Conservation (phyloP, 2,329 filamentous ascomycete species). For the Diaporthe sp. region DNA sequence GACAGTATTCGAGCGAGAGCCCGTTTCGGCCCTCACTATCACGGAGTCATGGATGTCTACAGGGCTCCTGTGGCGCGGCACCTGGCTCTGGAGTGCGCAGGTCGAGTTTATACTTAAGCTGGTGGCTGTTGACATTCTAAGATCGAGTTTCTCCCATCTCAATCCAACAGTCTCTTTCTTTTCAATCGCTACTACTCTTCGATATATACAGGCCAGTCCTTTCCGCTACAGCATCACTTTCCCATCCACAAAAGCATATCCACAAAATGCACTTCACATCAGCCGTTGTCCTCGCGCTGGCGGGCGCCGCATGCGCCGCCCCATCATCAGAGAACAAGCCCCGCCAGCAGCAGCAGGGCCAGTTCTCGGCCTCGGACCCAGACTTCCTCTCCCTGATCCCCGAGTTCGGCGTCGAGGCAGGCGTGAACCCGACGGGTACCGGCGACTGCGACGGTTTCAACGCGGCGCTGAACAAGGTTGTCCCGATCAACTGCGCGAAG, state of each 20-base stretch:
- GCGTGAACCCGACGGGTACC: constrained; percentile 15
- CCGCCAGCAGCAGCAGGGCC: constrained; percentile 16
- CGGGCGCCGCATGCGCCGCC: constrained; percentile 7
- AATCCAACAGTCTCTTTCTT: constrained; percentile 13
- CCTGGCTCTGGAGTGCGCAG: not conserved
- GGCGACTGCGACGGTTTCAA: constrained; percentile 22
- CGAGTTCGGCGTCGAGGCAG: constrained; percentile 8
- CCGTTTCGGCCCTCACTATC: constrained; percentile 13
- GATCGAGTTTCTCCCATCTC: not conserved
- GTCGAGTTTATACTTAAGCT: constrained; percentile 11
- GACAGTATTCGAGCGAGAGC: constrained; percentile 1
- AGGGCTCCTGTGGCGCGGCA: not conserved
- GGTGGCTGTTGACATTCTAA: not conserved
- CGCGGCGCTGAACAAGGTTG: constrained; percentile 13
- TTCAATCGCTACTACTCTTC: constrained; percentile 12
- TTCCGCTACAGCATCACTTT: not conserved
- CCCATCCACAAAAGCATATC: not conserved
- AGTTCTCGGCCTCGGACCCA: constrained; percentile 12
- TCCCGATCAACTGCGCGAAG: constrained; percentile 39
- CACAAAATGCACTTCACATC: not conserved
- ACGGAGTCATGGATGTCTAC: not conserved
- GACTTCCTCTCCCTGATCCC: constrained; percentile 16
- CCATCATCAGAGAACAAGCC: constrained; percentile 10
- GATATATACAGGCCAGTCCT: constrained; percentile 1
- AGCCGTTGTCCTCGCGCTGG: constrained; percentile 6